phyloP scores from a whole-genome alignment of 371 early-diverging fungal genomes.

The Saksenaea vasiformis region DNA sequence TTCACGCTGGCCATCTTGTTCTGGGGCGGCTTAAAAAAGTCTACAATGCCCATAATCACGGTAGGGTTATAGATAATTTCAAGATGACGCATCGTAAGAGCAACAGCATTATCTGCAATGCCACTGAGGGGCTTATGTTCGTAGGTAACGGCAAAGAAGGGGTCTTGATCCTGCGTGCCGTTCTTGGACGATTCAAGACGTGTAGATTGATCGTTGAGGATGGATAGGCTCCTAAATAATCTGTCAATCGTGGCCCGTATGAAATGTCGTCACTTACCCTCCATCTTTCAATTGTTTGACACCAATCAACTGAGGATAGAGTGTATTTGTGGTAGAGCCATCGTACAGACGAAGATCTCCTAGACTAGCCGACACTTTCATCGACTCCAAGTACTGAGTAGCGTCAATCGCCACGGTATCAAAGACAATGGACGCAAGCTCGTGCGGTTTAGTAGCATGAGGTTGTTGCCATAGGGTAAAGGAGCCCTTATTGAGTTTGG shows the following conservation, averaged over 20 bases:
- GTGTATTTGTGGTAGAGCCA: constrained; percentile 71
- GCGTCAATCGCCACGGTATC: constrained; percentile 58
- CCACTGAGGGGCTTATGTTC: constrained; percentile 74
- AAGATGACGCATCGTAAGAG: constrained; percentile 74
- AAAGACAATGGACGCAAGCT: constrained; percentile 69
- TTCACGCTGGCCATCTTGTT: constrained; percentile 61
- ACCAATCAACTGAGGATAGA: constrained; percentile 83
- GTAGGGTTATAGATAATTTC: constrained; percentile 79
- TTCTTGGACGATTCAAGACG: neutral
- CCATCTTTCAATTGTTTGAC: constrained; percentile 67
- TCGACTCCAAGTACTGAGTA: constrained; percentile 68
- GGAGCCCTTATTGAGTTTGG: constrained; percentile 83
- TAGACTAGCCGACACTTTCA: constrained; percentile 73
- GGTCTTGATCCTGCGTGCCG: constrained; percentile 12
- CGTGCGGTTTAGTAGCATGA: constrained; percentile 52
- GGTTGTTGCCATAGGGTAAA: constrained; percentile 78
- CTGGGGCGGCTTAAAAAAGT: constrained; percentile 75
- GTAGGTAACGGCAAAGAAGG: constrained; percentile 72
- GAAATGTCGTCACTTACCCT: neutral
- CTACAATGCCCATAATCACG: constrained; percentile 61
- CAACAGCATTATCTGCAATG: constrained; percentile 75
- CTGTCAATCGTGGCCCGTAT: neutral
- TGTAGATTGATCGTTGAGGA: neutral
- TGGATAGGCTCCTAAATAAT: neutral
- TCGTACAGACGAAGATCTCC: constrained; percentile 82